A percentile compares a stretch with the other conserved stretches of the same genome.
These are phyloP conservation scores for Lachnellula suecica DNA, from an alignment of 2,329 filamentous ascomycete species.

Conservation along the genomic window DNA sequence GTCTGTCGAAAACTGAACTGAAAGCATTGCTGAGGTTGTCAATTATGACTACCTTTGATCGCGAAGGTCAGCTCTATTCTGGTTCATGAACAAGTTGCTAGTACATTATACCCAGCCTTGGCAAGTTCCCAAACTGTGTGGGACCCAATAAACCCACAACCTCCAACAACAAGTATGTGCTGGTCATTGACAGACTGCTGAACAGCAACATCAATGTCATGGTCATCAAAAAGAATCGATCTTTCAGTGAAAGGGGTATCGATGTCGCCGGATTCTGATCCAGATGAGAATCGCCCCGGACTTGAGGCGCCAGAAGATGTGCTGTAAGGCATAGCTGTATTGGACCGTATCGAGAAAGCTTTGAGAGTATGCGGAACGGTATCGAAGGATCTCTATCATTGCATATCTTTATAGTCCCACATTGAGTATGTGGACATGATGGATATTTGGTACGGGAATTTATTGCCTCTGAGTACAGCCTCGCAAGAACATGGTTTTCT, in stretches of 20 bases:
- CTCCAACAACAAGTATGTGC: conserved; percentile 43
- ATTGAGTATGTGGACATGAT: conserved; percentile 4
- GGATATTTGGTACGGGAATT: conserved; percentile 2
- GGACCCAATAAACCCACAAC: conserved; percentile 48
- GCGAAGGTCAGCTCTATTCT: not conserved
- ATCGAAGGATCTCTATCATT: conserved; percentile 11
- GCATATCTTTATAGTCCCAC: conserved; percentile 20
- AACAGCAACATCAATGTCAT: conserved; percentile 20
- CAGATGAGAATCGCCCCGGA: conserved; percentile 17
- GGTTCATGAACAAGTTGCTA: too few relatives aligned
- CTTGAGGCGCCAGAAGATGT: conserved; percentile 23
- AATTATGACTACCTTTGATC: conserved; percentile 36
- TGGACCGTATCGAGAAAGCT: conserved; percentile 10
- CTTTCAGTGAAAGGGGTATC: conserved; percentile 25
- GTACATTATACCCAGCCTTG: conserved; percentile 44
- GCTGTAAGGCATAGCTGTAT: conserved; percentile 18
- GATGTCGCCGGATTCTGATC: conserved; percentile 20
- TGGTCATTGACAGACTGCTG: conserved; percentile 11
- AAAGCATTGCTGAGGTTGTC: conserved; percentile 38
- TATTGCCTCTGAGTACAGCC: conserved; percentile 10
- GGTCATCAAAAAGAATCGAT: conserved; percentile 23
- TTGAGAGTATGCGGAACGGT: conserved; percentile 10
- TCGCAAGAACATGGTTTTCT: conserved; percentile 22
- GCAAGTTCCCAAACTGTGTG: conserved; percentile 48
- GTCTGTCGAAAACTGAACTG: conserved; percentile 20